phyloP scores from a whole-genome alignment of 2,329 filamentous ascomycete genomes.

The Exophiala aquamarina region DNA sequence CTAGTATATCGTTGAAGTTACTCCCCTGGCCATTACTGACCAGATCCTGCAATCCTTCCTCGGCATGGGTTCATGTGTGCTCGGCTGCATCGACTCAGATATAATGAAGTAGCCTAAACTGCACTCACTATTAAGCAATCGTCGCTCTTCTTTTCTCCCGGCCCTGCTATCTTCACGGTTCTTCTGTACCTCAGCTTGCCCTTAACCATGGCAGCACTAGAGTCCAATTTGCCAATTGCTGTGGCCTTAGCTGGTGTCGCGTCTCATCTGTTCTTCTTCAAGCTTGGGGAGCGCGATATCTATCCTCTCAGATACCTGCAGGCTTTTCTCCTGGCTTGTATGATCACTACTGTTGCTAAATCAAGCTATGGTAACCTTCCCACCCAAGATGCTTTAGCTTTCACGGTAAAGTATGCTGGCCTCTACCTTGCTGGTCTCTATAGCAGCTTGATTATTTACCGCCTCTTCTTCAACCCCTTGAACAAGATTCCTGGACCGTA shows the following conservation, averaged over 20 bases:
- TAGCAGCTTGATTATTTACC: slow-evolving; percentile 28
- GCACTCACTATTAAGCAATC: no score
- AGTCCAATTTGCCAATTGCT: not conserved
- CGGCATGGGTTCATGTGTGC: no score
- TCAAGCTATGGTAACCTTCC: slow-evolving; percentile 9
- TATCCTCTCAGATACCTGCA: slow-evolving; percentile 18
- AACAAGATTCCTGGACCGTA: slow-evolving; percentile 34
- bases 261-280: slow-evolving; percentile 20
- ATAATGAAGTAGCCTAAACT: no score
- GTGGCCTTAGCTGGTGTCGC: slow-evolving; percentile 9
- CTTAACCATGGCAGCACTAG: not conserved
- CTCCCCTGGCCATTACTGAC: no score
- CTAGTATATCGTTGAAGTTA: no score
- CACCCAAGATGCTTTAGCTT: slow-evolving; percentile 4
- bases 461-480: slow-evolving; percentile 33
- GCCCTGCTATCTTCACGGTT: no score
- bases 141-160: no score
- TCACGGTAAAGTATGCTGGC: slow-evolving; percentile 3
- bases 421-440: slow-evolving; percentile 18
- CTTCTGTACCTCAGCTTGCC: no score
- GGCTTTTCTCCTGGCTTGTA: slow-evolving; percentile 9
- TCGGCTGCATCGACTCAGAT: no score
- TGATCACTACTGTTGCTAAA: slow-evolving; percentile 5
- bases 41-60: no score
- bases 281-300: slow-evolving; percentile 18